Percentiles rank a stretch among this genome's conserved stretches.
phyloP scores from a whole-genome alignment of 495 filamentous ascomycete genomes.

The Penicillium canariense region DNA sequence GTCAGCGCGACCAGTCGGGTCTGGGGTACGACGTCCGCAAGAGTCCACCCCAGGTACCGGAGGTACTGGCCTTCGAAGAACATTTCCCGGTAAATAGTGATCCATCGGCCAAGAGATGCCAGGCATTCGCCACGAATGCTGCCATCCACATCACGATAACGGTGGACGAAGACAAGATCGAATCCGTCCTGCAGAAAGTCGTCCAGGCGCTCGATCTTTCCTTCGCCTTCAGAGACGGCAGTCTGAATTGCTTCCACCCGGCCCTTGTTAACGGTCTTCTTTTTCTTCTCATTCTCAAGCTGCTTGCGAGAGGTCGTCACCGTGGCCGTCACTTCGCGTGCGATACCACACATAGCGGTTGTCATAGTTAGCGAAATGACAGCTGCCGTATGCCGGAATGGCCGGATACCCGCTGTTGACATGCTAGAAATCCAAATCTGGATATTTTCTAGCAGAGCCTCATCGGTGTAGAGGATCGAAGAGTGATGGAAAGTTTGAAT shows the following conservation, averaged over 20 bases:
- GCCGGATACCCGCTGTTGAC: constrained; percentile 77
- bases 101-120: constrained; percentile 81
- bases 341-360: constrained; percentile 63
- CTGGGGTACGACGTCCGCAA: constrained; percentile 70
- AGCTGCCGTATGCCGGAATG: constrained; percentile 91
- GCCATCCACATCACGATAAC: constrained; percentile 90
- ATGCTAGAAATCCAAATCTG: constrained; percentile 81
- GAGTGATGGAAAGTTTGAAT: constrained; percentile 72
- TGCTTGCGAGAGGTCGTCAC: constrained; percentile 75
- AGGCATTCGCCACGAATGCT: constrained; percentile 83
- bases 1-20: constrained; percentile 77
- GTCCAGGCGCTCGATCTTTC: constrained; percentile 61
- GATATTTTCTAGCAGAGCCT: constrained; percentile 76
- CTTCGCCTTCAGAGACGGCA: constrained; percentile 62
- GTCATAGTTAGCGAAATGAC: constrained; percentile 74
- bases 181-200: constrained; percentile 75
- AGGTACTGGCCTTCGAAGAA: constrained; percentile 87
- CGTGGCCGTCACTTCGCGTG: constrained; percentile 59
- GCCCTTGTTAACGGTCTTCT: constrained; percentile 72
- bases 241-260: constrained; percentile 65
- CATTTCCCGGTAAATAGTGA: constrained; percentile 72
- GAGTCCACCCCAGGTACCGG: constrained; percentile 91
- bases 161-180: constrained; percentile 86
- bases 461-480: constrained; percentile 71
- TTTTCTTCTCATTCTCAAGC: constrained; percentile 76